These are phyloP conservation scores for Cucurbita ficifolia DNA, from an alignment of 306 rosid genomes.

Conservation along the genomic window DNA sequence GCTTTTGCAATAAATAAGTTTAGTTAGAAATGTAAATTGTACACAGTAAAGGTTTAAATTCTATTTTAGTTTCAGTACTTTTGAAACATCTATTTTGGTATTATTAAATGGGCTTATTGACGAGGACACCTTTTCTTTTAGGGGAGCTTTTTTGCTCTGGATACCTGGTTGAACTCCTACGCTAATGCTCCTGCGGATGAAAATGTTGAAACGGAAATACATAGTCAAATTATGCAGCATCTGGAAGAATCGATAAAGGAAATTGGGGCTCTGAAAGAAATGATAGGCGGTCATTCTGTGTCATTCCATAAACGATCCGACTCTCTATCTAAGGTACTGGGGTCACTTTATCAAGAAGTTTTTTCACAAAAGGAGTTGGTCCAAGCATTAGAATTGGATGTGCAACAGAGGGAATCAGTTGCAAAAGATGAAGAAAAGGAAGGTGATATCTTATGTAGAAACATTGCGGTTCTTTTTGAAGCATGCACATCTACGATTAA, in stretches of 20 bases:
- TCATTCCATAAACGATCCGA: constrained; percentile 36
- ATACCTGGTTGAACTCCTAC: constrained; percentile 39
- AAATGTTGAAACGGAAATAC: constrained; percentile 21
- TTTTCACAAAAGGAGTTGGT: constrained; percentile 42
- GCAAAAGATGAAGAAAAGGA: constrained; percentile 37
- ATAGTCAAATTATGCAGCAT: constrained; percentile 28
- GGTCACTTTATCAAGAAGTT: constrained; percentile 36
- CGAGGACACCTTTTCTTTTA: constrained; percentile 17
- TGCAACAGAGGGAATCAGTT: constrained; percentile 15
- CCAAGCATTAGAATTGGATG: constrained; percentile 44
- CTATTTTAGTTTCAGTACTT: not conserved
- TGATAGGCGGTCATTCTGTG: constrained; percentile 32
- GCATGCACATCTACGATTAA: constrained; percentile 39
- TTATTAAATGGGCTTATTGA: not conserved
- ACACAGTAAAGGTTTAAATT: not conserved
- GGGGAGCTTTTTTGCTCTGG: constrained; percentile 22
- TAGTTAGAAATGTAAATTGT: not conserved
- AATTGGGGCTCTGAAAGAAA: constrained; percentile 41
- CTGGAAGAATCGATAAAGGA: constrained; percentile 38
- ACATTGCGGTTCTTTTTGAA: constrained; percentile 41
- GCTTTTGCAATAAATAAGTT: not conserved
- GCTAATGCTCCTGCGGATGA: constrained; percentile 25
- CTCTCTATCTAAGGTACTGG: constrained; percentile 28
- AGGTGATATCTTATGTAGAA: constrained; percentile 37
- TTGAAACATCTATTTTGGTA: not conserved